A percentile compares a stretch with the other conserved stretches of the same genome.
Evolutionary conservation across 1,284 basidiomycete genomes (phyloP).

Genomic region (Gomphus sp.): DNA sequence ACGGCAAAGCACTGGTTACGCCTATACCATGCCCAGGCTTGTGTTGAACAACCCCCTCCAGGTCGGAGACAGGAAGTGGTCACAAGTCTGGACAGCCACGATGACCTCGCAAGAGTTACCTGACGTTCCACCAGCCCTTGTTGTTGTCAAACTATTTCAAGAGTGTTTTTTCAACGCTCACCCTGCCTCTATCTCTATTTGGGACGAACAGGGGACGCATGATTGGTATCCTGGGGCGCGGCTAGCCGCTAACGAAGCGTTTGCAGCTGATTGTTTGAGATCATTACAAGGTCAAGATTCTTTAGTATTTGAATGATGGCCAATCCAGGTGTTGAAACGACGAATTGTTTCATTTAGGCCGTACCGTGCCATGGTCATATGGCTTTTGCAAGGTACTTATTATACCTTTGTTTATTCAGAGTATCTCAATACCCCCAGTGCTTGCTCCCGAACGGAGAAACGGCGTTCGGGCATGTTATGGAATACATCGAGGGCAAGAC

Average conservation of each 20-base stretch:
- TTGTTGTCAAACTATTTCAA: background rate
- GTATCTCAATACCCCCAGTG: background rate
- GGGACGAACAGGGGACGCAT: background rate
- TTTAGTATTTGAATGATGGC: background rate
- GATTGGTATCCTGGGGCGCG: background rate
- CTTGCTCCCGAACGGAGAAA: background rate
- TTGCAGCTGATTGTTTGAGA: background rate
- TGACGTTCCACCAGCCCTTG: background rate
- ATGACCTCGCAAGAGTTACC: background rate
- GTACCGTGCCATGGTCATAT: background rate
- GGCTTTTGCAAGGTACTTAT: background rate
- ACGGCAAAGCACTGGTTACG: background rate
- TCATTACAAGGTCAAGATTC: background rate
- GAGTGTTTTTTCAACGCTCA: background rate
- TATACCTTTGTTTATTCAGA: background rate
- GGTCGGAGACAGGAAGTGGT: background rate
- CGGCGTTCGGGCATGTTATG: background rate
- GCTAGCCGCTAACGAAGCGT: background rate
- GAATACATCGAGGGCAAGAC: background rate
- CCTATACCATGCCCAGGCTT: background rate
- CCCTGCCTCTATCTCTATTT: background rate
- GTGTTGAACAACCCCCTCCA: background rate
- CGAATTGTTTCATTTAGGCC: background rate
- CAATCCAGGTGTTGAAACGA: background rate
- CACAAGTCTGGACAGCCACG: background rate